Evolutionary conservation across 2,329 filamentous ascomycete genomes (phyloP), one percentile per base, ranked within the genome.

Genomic region (Calonectria hongkongensis): DNA sequence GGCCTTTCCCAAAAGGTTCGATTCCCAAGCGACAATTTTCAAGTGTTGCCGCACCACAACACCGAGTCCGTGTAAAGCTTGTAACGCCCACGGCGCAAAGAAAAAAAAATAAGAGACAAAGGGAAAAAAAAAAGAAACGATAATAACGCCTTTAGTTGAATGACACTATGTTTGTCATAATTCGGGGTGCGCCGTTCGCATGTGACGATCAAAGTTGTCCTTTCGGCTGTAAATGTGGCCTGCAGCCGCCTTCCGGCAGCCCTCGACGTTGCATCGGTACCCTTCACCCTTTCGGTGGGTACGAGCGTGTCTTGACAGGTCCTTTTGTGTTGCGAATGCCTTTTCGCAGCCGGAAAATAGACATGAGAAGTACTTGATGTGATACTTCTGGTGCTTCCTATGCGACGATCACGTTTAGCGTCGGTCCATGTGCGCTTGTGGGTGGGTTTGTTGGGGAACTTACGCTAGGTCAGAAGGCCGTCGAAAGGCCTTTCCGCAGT

Each of bases 301-400:
- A 6, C 76, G 75, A 66, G 74, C 77, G 67, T 80, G 78, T 18
- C 78, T 72, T 39, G 76, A 78, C 28, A 80, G 62, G 54, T 80
- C 78, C 36, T 80, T 80, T 62, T 80, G 78, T 10, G 78, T 80
- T 51, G 78, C 77, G 43, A 80, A 80, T 10, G 77, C 78, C 51
- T 78, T 78, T 36, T 78, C 75, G 33, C 78, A 80, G 15, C 75
- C 77, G 1, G 74, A 72, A 47, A 74, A 77, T 18, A 80, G 77
- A 71, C 78, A 80, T 27, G 77, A 75, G 50, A 78, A 80, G 74
- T 78, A 77, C 68, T 80, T 80, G 69, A 80, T 76, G 70, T 80
- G 78, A 58, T 80, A 80, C 67, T 80, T 80, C 73, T 80, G 77
- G 58, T 80, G 78, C 64, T 80, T 80, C 15, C 78, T 80, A 48